Conservation (phyloP, 495 filamentous ascomycete species). For the Lepraria neglecta region DNA sequence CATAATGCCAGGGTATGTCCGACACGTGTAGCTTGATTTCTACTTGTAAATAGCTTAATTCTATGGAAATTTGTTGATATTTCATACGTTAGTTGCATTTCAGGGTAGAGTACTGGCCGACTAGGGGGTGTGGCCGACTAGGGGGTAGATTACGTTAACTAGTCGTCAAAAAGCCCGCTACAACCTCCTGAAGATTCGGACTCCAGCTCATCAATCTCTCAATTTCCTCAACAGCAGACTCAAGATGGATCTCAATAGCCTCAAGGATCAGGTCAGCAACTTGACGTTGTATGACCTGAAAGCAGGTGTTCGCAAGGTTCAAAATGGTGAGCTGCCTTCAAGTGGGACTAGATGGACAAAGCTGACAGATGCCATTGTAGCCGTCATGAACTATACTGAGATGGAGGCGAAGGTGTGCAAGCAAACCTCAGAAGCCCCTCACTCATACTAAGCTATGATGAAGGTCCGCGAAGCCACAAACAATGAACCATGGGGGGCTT, state of each 20-base stretch:
- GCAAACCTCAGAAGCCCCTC: slow-evolving; percentile 17
- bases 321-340: slow-evolving; percentile 70
- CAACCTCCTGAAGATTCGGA: slow-evolving; percentile 5
- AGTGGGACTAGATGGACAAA: slow-evolving; percentile 16
- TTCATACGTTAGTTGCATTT: too few relatives aligned
- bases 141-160: not conserved
- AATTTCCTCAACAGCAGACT: not conserved
- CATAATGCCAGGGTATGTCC: too few relatives aligned
- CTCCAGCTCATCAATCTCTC: not conserved
- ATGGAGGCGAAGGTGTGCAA: slow-evolving; percentile 88
- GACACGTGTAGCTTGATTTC: too few relatives aligned
- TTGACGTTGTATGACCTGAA: slow-evolving; percentile 96
- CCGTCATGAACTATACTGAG: slow-evolving; percentile 99
- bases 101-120: too few relatives aligned
- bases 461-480: slow-evolving; percentile 95
- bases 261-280: slow-evolving; percentile 88
- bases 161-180: not conserved
- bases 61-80: too few relatives aligned
- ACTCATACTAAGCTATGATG: slow-evolving; percentile 24
- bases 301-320: slow-evolving; percentile 91
- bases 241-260: slow-evolving; percentile 74
- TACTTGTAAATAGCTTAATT: too few relatives aligned
- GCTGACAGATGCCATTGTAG: slow-evolving; percentile 42
- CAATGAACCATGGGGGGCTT: slow-evolving; percentile 95
- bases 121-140: too few relatives aligned